Evolutionary conservation across 2,329 filamentous ascomycete genomes (phyloP).

Genomic region (Phialocephala subalpina): DNA sequence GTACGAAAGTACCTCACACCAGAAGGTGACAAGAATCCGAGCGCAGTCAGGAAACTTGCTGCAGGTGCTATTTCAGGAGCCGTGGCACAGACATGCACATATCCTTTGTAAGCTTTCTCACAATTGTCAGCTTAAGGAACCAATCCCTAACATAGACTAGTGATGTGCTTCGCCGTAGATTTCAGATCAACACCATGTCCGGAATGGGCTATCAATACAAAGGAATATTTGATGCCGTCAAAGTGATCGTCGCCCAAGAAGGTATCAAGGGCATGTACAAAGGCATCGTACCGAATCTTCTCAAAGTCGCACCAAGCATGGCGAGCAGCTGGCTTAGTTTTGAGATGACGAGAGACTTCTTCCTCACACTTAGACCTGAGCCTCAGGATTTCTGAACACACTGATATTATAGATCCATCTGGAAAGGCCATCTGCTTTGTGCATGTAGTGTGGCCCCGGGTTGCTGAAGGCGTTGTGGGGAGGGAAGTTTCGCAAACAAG

Average conservation of each 20-base stretch:
- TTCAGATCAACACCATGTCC: slow-evolving; percentile 99
- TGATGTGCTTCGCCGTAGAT: slow-evolving; percentile 90
- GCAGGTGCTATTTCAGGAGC: slow-evolving; percentile 96
- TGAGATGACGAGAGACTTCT: slow-evolving; percentile 88
- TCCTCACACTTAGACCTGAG: slow-evolving; percentile 67
- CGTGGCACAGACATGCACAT: slow-evolving; percentile 96
- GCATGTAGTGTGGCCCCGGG: neutral
- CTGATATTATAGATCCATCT: neutral
- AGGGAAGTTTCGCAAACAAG: slow-evolving; percentile 21
- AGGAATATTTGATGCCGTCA: slow-evolving; percentile 83
- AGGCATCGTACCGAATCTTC: slow-evolving; percentile 90
- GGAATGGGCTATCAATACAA: slow-evolving; percentile 98
- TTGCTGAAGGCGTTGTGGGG: neutral
- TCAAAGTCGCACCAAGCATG: slow-evolving; percentile 99
- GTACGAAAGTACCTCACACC: slow-evolving; percentile 85
- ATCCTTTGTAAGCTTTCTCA: slow-evolving; percentile 80
- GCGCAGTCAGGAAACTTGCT: slow-evolving; percentile 79
- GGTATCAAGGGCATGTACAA: slow-evolving; percentile 91
- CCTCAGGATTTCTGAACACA: slow-evolving; percentile 29
- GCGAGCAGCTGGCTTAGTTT: slow-evolving; percentile 98
- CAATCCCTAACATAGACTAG: slow-evolving; percentile 53
- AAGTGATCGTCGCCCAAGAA: slow-evolving; percentile 83
- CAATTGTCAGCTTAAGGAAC: neutral
- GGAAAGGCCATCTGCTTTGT: slow-evolving; percentile 19
- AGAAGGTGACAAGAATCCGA: slow-evolving; percentile 86